A percentile compares a stretch with the other conserved stretches of the same genome.
Conservation (phyloP, 257 asterid species). For the Lavandula angustifolia region DNA sequence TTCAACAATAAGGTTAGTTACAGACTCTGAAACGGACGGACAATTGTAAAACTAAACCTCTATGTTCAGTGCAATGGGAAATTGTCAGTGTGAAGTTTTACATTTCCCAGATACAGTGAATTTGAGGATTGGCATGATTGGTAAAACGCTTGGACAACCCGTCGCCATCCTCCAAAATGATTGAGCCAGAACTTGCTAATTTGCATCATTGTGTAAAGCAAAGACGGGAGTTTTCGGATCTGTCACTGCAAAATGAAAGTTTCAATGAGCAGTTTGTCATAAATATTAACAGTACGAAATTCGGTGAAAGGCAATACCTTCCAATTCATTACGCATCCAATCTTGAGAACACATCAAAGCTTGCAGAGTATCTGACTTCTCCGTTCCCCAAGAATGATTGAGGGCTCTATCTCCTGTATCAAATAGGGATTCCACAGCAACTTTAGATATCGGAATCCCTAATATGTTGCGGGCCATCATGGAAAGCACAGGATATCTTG, state of each 20-base stretch:
- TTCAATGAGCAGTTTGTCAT: slow-evolving; percentile 27
- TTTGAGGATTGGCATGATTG: background rate
- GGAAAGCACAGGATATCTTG: slow-evolving; percentile 82
- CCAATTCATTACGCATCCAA: slow-evolving; percentile 67
- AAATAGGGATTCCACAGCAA: slow-evolving; percentile 52
- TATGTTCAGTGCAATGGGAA: slow-evolving; percentile 3
- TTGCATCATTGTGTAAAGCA: slow-evolving; percentile 44
- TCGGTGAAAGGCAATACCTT: slow-evolving; percentile 46
- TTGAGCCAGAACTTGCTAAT: slow-evolving; percentile 33
- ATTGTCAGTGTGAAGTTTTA: slow-evolving; percentile 3
- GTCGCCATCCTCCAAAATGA: slow-evolving; percentile 19
- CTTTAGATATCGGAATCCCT: slow-evolving; percentile 85
- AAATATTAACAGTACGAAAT: slow-evolving; percentile 8
- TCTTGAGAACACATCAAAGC: slow-evolving; percentile 89
- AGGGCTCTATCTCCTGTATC: slow-evolving; percentile 58
- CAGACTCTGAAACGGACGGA: slow-evolving; percentile 1
- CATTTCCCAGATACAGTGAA: slow-evolving; percentile 24
- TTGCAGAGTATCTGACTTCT: slow-evolving; percentile 71
- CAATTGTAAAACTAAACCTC: slow-evolving; percentile 8
- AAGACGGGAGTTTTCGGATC: slow-evolving; percentile 40
- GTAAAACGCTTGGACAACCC: slow-evolving; percentile 7
- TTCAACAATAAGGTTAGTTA: slow-evolving; percentile 13
- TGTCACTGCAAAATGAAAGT: slow-evolving; percentile 31
- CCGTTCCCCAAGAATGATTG: slow-evolving; percentile 54
- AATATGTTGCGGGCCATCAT: slow-evolving; percentile 87